phyloP scores from a whole-genome alignment of 2,329 filamentous ascomycete genomes.

The Aspergillus pseudonomiae region DNA sequence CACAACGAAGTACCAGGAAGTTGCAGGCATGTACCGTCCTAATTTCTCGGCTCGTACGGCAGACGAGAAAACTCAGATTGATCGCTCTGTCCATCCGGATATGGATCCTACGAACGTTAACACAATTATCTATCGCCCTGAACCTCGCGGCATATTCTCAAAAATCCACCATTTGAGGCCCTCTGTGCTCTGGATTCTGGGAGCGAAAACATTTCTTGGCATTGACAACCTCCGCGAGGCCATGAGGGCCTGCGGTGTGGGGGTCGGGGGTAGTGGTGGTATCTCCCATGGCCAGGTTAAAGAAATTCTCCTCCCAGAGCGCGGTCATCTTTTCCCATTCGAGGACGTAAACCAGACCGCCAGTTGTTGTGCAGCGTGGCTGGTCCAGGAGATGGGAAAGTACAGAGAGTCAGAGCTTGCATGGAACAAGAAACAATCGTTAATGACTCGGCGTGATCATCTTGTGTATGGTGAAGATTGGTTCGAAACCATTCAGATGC shows the following conservation, averaged over 20 bases:
- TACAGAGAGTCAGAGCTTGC: background rate
- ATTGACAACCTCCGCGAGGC: constrained; percentile 28
- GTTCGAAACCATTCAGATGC: constrained; percentile 1
- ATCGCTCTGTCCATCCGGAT: constrained; percentile 4
- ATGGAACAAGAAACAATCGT: constrained; percentile 7
- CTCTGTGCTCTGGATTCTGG: constrained; percentile 34
- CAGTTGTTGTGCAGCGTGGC: constrained; percentile 4
- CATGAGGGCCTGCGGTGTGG: constrained; percentile 31
- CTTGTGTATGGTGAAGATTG: constrained; percentile 3
- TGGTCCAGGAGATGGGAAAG: background rate
- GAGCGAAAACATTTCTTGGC: constrained; percentile 14
- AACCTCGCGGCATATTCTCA: background rate
- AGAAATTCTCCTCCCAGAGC: constrained; percentile 20
- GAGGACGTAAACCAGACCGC: constrained; percentile 3
- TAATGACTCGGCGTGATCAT: constrained; percentile 5
- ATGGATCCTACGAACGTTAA: background rate
- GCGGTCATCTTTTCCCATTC: constrained; percentile 12
- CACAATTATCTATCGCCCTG: constrained; percentile 6
- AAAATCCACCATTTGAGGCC: constrained; percentile 18
- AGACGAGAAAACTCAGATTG: background rate
- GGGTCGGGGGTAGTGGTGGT: constrained; percentile 44
- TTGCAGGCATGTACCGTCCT: background rate
- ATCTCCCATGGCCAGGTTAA: constrained; percentile 52
- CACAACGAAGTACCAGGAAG: constrained; percentile 12
- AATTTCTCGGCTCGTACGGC: background rate